Evolutionary conservation across 176 grass and related monocot species (phyloP).

Genomic region (Carex littledalei): DNA sequence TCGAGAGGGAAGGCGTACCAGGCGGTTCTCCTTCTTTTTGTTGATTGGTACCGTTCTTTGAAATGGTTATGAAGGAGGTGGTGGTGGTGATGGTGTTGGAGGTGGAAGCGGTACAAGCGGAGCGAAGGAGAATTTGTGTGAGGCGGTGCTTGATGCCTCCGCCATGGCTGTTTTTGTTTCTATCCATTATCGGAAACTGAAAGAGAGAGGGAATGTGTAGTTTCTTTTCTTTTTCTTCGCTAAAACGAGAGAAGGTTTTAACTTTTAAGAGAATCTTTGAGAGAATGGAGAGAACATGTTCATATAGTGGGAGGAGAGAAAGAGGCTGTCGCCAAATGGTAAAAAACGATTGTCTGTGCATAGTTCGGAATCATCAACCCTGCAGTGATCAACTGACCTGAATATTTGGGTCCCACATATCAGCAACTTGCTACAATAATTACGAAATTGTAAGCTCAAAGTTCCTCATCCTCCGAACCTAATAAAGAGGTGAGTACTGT

Average conservation of each 20-base stretch:
- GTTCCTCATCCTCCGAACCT: background rate
- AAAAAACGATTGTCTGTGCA: background rate
- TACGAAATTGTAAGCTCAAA: background rate
- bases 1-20: conserved; percentile 35
- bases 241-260: background rate
- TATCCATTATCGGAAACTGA: conserved; percentile 24
- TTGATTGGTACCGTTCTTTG: conserved; percentile 5
- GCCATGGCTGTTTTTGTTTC: conserved; percentile 29
- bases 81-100: conserved; percentile 1
- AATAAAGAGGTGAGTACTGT: too few species aligned
- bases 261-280: background rate
- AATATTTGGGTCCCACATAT: background rate
- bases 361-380: background rate
- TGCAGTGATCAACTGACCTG: background rate
- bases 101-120: conserved; percentile 44
- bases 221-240: conserved; percentile 13
- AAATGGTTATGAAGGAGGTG: conserved; percentile 28
- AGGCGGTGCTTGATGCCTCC: conserved; percentile 53
- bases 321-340: background rate
- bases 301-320: conserved; percentile 2
- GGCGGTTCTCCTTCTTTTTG: conserved; percentile 20
- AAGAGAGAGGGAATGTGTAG: background rate
- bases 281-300: background rate
- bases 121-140: conserved; percentile 55
- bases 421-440: background rate